Conservation (phyloP, 805 yeast species). For the Metschnikowia baotianmanensis region DNA sequence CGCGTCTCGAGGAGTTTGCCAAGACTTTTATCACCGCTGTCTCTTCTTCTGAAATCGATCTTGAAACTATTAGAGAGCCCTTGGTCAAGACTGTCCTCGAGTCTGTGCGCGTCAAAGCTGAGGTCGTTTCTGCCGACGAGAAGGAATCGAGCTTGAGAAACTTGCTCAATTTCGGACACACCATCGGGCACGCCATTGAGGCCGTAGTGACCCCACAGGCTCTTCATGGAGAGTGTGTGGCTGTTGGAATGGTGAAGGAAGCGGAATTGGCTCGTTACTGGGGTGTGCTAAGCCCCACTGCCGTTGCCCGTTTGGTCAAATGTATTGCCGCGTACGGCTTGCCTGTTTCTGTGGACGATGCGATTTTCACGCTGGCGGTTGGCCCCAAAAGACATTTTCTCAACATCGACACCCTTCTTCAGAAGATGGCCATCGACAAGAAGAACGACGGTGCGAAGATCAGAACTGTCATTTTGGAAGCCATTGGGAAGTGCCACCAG, state of each 20-base stretch:
- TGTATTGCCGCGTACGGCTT: conserved; percentile 82
- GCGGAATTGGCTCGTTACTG: conserved; percentile 93
- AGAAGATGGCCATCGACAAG: conserved; percentile 93
- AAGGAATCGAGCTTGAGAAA: conserved; percentile 94
- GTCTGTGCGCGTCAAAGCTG: conserved; percentile 87
- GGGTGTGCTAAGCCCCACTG: conserved; percentile 87
- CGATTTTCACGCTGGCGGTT: conserved; percentile 59
- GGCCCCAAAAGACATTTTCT: conserved; percentile 61
- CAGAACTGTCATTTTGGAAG: conserved; percentile 77
- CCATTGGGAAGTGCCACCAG: conserved; percentile 88
- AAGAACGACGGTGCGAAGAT: conserved; percentile 92
- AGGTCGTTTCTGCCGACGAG: conserved; percentile 90
- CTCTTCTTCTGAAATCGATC: conserved; percentile 42
- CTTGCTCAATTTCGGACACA: conserved; percentile 90
- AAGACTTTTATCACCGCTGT: conserved; percentile 68
- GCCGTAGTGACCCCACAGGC: conserved; percentile 97
- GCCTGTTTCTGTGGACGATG: conserved; percentile 77
- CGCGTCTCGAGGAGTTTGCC: conserved; percentile 77
- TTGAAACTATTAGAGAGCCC: conserved; percentile 67
- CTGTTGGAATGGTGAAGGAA: conserved; percentile 92
- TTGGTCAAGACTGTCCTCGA: conserved; percentile 77
- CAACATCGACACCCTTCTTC: conserved; percentile 70
- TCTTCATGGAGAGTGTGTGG: conserved; percentile 97
- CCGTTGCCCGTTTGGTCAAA: conserved; percentile 84
- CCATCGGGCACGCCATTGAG: conserved; percentile 97